Evolutionary conservation across 1,284 basidiomycete species (phyloP), one percentile per base, ranked within the genome.

Genomic region (Leccinum pachyderme): DNA sequence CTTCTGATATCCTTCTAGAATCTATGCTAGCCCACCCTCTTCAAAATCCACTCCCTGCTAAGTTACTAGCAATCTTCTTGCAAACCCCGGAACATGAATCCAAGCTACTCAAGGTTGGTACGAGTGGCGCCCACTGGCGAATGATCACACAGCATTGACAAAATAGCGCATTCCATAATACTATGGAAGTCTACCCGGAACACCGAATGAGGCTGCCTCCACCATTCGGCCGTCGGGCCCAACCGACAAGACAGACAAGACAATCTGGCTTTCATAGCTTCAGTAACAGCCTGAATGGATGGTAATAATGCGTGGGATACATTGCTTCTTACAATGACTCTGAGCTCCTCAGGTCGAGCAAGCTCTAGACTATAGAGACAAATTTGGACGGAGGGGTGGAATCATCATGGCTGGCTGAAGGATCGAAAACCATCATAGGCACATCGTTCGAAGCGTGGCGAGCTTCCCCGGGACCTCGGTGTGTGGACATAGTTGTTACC

Each of bases 401-500:
- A 35, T 18, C 4, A 37, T 18, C 7, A 56, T 27, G 28, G 22
- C 13, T 12, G 2, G 27, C 6, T 22, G 9, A 43, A 27, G 50
- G 15, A 35, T 58, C 2, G 3, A 53, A 22, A 12, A n/a, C 35
- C 22, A 47, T 54, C 44, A 58, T 35, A 25, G 56, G 44, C 2
- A 46, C 12, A 12, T 13, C 8, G 37, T 15, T 8, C 7, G 55
- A 27, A 44, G 8, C 0, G 1, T 2, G 15, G 13, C 11, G 41
- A 7, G 4, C 2, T 8, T 4, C 15, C 29, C 24, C 5, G 27
- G 7, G 25, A 27, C 27, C 43, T 27, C 15, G 25, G 25, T 58
- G 29, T 11, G 35, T 57, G 11, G 39, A 27, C 32, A 35, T 37
- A 11, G 35, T 45, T 18, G 45, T 49, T 15, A 35, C 18, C 3